Evolutionary conservation across 2,329 filamentous ascomycete genomes (phyloP).

Genomic region (Hypoxylon sp.): DNA sequence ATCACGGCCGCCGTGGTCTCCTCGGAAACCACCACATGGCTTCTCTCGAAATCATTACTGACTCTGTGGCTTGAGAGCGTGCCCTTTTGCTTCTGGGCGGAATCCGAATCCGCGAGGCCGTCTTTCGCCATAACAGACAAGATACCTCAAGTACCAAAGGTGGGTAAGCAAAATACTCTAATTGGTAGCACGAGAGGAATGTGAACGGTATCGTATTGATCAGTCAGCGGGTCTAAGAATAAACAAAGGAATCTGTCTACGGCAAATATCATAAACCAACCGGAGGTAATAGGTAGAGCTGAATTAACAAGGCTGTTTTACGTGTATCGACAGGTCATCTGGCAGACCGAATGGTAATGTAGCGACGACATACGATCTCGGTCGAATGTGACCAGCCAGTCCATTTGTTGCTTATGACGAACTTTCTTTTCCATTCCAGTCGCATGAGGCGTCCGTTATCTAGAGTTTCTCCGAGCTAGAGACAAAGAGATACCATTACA

Average conservation of each 20-base stretch:
- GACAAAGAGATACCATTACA: neutral
- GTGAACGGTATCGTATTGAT: slow-evolving; percentile 5
- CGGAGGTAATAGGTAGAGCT: neutral
- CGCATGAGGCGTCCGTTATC: slow-evolving; percentile 25
- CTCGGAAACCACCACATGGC: slow-evolving; percentile 51
- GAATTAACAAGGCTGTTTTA: neutral
- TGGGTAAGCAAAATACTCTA: neutral
- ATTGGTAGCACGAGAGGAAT: neutral
- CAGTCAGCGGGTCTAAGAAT: neutral
- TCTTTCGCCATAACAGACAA: slow-evolving; percentile 18
- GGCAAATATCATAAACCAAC: neutral
- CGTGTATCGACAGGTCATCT: neutral
- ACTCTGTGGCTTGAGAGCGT: slow-evolving; percentile 31
- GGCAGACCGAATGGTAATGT: neutral
- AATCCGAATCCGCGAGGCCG: slow-evolving; percentile 28
- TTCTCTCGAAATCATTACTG: slow-evolving; percentile 43
- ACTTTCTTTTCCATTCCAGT: slow-evolving; percentile 18
- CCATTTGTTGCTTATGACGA: slow-evolving; percentile 13
- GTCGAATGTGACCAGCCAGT: slow-evolving; percentile 3
- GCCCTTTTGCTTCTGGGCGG: slow-evolving; percentile 32
- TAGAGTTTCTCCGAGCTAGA: slow-evolving; percentile 6
- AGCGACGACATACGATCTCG: neutral
- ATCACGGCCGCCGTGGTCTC: slow-evolving; percentile 49
- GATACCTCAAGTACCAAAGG: too few species aligned
- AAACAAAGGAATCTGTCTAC: slow-evolving; percentile 1